Conservation (phyloP, 139 green algal genomes). For the Microglena sp. region DNA sequence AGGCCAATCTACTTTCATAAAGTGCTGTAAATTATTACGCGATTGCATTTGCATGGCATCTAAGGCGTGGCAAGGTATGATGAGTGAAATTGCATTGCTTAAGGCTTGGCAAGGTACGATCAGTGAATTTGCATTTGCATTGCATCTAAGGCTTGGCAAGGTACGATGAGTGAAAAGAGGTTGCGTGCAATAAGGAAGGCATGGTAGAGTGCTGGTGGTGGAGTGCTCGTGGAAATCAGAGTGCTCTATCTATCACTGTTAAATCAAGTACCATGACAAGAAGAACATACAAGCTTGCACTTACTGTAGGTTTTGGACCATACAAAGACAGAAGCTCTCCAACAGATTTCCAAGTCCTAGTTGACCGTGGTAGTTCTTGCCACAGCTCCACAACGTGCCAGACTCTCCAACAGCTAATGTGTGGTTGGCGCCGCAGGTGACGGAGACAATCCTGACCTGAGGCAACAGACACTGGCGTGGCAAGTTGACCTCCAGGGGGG, state of each 20-base stretch:
- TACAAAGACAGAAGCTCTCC: constrained; percentile 14
- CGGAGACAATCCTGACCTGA: constrained; percentile 41
- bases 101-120: too few relatives aligned
- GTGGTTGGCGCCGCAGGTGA: constrained; percentile 61
- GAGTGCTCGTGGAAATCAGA: not conserved
- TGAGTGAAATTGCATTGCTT: too few relatives aligned
- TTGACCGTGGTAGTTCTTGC: constrained; percentile 54
- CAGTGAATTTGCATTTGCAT: too few relatives aligned
- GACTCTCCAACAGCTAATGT: constrained; percentile 63
- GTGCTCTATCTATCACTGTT: not conserved
- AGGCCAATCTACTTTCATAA: too few relatives aligned
- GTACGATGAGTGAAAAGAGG: too few relatives aligned
- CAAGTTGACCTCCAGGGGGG: constrained; percentile 39
- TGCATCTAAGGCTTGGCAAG: too few relatives aligned
- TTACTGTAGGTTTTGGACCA: not conserved
- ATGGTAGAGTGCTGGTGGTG: not conserved
- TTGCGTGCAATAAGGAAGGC: too few relatives aligned
- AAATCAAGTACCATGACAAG: not conserved
- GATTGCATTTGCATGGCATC: too few relatives aligned
- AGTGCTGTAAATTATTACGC: too few relatives aligned
- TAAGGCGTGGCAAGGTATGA: too few relatives aligned
- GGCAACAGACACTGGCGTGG: constrained; percentile 14
- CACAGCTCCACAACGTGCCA: constrained; percentile 65
- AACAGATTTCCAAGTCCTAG: constrained; percentile 48
- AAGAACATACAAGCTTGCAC: not conserved